Evolutionary conservation across 805 yeast species (phyloP).

Genomic region (Candida verbasci): DNA sequence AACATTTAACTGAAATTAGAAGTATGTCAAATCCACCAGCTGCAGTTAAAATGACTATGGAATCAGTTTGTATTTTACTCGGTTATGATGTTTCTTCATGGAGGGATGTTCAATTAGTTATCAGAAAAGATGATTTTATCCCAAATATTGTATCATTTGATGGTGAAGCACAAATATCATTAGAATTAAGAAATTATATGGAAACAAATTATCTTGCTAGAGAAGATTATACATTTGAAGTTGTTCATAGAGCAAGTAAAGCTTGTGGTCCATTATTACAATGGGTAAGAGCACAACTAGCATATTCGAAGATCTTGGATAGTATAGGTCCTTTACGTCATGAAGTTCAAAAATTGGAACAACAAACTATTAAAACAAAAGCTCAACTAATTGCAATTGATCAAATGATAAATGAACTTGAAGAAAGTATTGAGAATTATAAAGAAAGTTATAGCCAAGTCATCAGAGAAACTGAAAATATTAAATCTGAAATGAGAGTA

Average conservation of each 20-base stretch:
- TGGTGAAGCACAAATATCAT: constrained; percentile 52
- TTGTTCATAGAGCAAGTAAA: constrained; percentile 84
- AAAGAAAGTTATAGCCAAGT: constrained; percentile 65
- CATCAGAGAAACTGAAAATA: constrained; percentile 74
- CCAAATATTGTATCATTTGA: constrained; percentile 74
- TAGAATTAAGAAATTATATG: constrained; percentile 52
- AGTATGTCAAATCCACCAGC: constrained; percentile 90
- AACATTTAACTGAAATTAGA: constrained; percentile 82
- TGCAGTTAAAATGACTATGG: constrained; percentile 78
- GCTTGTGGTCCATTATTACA: constrained; percentile 90
- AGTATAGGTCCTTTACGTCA: constrained; percentile 67
- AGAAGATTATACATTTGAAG: constrained; percentile 62
- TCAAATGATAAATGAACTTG: constrained; percentile 75
- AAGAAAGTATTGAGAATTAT: constrained; percentile 60
- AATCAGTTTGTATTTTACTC: constrained; percentile 78
- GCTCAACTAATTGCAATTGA: constrained; percentile 72
- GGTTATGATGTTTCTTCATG: constrained; percentile 67
- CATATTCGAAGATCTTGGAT: constrained; percentile 67
- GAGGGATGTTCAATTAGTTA: constrained; percentile 79
- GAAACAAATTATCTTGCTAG: constrained; percentile 55
- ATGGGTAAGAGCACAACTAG: constrained; percentile 89
- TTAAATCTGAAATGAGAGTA: constrained; percentile 62
- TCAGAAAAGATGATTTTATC: constrained; percentile 84
- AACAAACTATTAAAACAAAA: constrained; percentile 54
- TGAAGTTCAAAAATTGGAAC: constrained; percentile 61